Evolutionary conservation across 2,329 filamentous ascomycete genomes (phyloP).

Genomic region (Sporothrix humicola): DNA sequence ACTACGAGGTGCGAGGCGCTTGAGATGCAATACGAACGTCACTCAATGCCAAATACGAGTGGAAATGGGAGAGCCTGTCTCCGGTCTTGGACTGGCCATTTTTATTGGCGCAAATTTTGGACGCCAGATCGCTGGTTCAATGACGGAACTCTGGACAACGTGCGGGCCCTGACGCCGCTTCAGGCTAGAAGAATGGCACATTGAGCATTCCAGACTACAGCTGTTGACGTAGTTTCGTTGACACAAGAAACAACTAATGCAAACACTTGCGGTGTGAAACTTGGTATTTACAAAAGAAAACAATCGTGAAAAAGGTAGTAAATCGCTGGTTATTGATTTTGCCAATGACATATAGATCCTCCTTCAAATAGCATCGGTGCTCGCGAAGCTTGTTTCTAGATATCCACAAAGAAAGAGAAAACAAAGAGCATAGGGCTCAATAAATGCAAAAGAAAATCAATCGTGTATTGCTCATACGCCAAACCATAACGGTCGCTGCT

Average conservation of each 20-base stretch:
- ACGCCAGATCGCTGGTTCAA: not conserved
- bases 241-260: no score
- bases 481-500: slow-evolving; percentile 21
- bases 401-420: not conserved
- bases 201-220: not conserved
- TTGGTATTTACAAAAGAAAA: no score
- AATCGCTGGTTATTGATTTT: not conserved
- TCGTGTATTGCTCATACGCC: slow-evolving; percentile 10
- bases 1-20: not conserved
- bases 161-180: not conserved
- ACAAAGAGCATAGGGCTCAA: not conserved
- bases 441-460: not conserved
- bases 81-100: slow-evolving; percentile 4
- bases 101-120: not conserved
- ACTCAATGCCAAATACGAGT: not conserved
- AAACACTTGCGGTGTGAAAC: no score
- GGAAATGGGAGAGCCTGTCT: not conserved
- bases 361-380: not conserved
- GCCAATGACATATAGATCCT: slow-evolving; percentile 1
- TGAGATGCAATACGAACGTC: not conserved
- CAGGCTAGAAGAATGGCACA: slow-evolving; percentile 5
- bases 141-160: not conserved
- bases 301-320: no score
- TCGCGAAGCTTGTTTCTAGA: not conserved
- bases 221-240: no score